Percentiles rank a stretch among this genome's conserved stretches.
Evolutionary conservation across 768 basidiomycete genomes (phyloP).

Genomic region (Tulasnella sp.): DNA sequence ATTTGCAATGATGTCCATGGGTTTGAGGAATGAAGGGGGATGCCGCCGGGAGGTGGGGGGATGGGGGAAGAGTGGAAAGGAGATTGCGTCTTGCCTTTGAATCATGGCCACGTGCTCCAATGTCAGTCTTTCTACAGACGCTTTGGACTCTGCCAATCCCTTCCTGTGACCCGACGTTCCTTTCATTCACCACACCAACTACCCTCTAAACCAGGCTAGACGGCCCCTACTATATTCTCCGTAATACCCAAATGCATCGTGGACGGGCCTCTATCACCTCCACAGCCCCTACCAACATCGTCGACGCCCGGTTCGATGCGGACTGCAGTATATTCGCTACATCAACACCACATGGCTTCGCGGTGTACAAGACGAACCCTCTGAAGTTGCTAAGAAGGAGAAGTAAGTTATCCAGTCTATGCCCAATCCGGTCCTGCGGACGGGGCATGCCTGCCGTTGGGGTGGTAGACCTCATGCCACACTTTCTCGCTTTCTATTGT

Average conservation of each 20-base stretch:
- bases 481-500: constrained; percentile 9
- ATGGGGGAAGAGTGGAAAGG: neutral
- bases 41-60: neutral
- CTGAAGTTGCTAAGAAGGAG: constrained; percentile 72
- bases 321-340: constrained; percentile 74
- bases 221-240: neutral
- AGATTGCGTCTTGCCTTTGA: neutral
- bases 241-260: constrained; percentile 55
- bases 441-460: neutral
- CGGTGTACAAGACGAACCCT: constrained; percentile 69
- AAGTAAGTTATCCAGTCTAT: constrained; percentile 40
- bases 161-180: neutral
- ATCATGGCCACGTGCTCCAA: constrained; percentile 1
- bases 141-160: neutral
- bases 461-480: neutral
- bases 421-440: neutral
- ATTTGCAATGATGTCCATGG: neutral
- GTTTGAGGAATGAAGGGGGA: neutral
- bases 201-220: neutral
- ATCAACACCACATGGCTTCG: constrained; percentile 73
- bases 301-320: constrained; percentile 72
- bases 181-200: neutral
- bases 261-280: constrained; percentile 76
- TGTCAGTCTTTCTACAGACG: neutral
- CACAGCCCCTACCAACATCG: constrained; percentile 63